Conservation (phyloP, 2,329 filamentous ascomycete species). For the Cryphonectria naterciae region DNA sequence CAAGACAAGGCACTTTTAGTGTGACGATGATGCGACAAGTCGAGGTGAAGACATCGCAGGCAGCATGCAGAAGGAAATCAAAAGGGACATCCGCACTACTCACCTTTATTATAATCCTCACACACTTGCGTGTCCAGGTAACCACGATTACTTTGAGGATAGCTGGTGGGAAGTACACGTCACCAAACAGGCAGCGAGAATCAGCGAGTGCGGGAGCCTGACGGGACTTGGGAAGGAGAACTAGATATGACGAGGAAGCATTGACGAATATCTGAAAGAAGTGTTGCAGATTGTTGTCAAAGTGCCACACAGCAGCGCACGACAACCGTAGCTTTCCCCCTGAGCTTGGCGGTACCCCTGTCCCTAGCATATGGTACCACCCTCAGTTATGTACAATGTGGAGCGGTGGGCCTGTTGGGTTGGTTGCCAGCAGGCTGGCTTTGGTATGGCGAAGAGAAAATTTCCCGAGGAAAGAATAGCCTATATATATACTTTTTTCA, state of each 20-base stretch:
- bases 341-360: conserved; percentile 11
- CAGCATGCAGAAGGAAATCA: too few relatives aligned
- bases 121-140: neutral
- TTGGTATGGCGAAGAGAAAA: too few relatives aligned
- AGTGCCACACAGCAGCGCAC: neutral
- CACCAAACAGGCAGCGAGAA: conserved; percentile 10
- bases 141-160: neutral
- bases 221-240: too few relatives aligned
- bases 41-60: neutral
- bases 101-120: conserved; percentile 3
- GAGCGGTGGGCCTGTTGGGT: neutral
- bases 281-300: conserved; percentile 13
- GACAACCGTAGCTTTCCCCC: conserved; percentile 4
- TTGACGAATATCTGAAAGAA: neutral
- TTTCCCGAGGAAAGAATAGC: too few relatives aligned
- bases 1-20: neutral
- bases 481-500: neutral
- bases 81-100: too few relatives aligned
- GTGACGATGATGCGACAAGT: neutral
- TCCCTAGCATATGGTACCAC: neutral
- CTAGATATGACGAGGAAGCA: neutral
- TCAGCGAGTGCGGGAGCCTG: neutral
- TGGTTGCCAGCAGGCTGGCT: neutral
- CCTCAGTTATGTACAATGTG: neutral
- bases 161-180: neutral